phyloP scores from a whole-genome alignment of 2,329 filamentous ascomycete species.

The Xylaria sp. region DNA sequence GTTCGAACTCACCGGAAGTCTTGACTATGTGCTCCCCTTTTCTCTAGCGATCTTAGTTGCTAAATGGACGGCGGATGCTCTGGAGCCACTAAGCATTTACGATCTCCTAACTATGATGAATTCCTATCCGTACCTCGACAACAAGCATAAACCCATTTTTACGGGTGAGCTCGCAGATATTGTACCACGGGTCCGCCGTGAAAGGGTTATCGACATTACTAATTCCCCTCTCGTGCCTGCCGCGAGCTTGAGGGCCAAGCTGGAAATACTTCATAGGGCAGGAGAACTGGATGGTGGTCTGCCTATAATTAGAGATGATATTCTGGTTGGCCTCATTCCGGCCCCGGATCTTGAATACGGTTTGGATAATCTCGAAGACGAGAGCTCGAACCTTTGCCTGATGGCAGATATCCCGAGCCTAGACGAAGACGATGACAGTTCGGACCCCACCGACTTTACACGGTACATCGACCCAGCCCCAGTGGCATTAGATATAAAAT shows the following conservation, averaged over 20 bases:
- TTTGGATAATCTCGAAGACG: constrained; percentile 83
- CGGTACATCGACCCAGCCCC: constrained; percentile 92
- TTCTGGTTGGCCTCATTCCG: constrained; percentile 90
- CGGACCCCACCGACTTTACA: constrained; percentile 85
- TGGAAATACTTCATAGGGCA: constrained; percentile 82
- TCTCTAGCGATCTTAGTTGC: constrained; percentile 90
- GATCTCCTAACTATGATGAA: constrained; percentile 97
- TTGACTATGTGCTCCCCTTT: constrained; percentile 95
- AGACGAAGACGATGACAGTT: constrained; percentile 68
- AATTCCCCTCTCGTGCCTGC: constrained; percentile 83
- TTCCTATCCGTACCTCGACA: constrained; percentile 96
- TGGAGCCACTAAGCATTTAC: constrained; percentile 95
- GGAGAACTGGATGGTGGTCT: constrained; percentile 94
- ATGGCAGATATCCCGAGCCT: constrained; percentile 77
- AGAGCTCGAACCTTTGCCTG: constrained; percentile 78
- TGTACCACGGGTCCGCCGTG: constrained; percentile 76
- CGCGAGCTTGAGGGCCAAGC: constrained; percentile 78
- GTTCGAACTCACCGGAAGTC: constrained; percentile 93
- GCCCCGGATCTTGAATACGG: constrained; percentile 95
- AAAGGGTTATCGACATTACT: constrained; percentile 89
- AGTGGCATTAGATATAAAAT: constrained; percentile 86
- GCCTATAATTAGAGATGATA: constrained; percentile 81
- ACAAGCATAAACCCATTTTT: constrained; percentile 92
- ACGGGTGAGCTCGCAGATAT: constrained; percentile 90
- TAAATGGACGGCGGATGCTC: constrained; percentile 98